Conservation (phyloP, 495 filamentous ascomycete species). For the Neurospora terricola region DNA sequence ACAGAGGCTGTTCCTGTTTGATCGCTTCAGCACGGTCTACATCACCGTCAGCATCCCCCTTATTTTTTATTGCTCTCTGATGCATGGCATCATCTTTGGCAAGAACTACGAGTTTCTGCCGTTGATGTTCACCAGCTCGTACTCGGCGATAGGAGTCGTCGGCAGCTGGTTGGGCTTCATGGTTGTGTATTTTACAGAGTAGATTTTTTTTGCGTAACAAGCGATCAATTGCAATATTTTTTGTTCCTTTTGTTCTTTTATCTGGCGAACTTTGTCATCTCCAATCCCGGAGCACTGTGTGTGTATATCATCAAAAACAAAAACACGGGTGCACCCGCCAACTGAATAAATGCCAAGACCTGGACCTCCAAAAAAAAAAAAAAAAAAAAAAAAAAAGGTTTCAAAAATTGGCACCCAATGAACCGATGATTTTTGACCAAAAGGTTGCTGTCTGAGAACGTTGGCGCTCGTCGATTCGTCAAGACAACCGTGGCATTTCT, state of each 20-base stretch:
- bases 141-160: slow-evolving; percentile 88
- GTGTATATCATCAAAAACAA: background rate
- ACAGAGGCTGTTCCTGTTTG: slow-evolving; percentile 73
- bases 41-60: slow-evolving; percentile 79
- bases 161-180: slow-evolving; percentile 94
- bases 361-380: background rate
- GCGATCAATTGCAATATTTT: slow-evolving; percentile 6
- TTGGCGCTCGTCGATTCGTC: background rate
- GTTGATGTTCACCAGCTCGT: slow-evolving; percentile 93
- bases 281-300: background rate
- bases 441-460: background rate
- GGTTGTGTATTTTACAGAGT: slow-evolving; percentile 82
- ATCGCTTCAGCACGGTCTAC: slow-evolving; percentile 83
- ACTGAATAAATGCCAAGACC: background rate
- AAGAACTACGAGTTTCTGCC: slow-evolving; percentile 81
- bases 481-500: background rate
- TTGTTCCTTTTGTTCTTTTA: background rate
- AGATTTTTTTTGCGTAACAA: slow-evolving; percentile 3
- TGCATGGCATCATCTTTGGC: slow-evolving; percentile 77
- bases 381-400: background rate
- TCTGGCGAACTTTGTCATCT: background rate
- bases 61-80: slow-evolving; percentile 76
- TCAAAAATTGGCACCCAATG: background rate
- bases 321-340: background rate
- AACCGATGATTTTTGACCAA: background rate